Evolutionary conservation across 2,329 filamentous ascomycete species (phyloP), one percentile per base, ranked within the genome.

Genomic region (Cladorrhinum sp.): DNA sequence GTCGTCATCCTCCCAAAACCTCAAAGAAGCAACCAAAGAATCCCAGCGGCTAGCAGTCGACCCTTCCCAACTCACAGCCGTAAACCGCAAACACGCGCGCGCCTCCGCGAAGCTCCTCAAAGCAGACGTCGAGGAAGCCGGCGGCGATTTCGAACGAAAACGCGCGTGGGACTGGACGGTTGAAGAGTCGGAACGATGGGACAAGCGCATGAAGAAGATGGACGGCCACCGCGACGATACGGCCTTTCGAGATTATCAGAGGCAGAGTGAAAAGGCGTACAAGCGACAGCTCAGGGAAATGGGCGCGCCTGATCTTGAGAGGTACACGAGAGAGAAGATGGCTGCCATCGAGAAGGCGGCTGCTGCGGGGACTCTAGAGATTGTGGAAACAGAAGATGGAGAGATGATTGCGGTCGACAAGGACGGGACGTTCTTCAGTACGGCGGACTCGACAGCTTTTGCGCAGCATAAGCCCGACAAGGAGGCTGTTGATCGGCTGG

Each of bases 161-260:
- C 88, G 95, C 45, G 95, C 95, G 1, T 99, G 95, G 95, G 95
- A 98, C 78, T 99, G 95, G 91, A 99, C 95, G 0, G 80, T 93
- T 6, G 95, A 99, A 65, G 95, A 99, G 77, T 90, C 87, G 68
- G 95, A 97, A 77, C 86, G 84, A 67, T 99, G 95, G 95, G 95
- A 99, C 75, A 89, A 88, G 77, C 88, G 93, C 29, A 79, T 96
- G 74, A 90, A 89, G 70, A 96, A 96, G 82, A 96, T 92, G 78
- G 85, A 86, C 61, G 84, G 85, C 18, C 89, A 90, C 70, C 83
- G 90, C 64, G 91, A 96, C 73, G 88, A 93, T 74, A 91, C 92
- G 61, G 90, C 91, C 2, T 99, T 99, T 77, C 85, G 90, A 70
- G 93, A 98, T 74, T 96, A 96, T 76, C 83, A 85, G 5, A 86